Base-by-base conservation (phyloP, 805 yeast species). In the Saturnispora halmiae region DNA sequence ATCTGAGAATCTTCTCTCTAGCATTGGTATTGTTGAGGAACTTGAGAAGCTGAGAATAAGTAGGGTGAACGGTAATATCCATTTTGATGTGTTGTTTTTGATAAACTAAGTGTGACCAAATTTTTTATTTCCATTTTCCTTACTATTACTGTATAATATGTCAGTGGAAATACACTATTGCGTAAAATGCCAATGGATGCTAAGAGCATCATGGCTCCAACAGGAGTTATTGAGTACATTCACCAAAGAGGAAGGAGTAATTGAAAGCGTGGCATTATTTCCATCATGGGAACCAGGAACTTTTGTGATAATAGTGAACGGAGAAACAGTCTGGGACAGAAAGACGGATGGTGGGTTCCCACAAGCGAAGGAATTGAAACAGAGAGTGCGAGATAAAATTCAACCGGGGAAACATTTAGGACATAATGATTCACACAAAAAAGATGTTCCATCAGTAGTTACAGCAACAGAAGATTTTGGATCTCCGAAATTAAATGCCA, bases 211-310 rank as follows among this genome's bases (percentile, higher is more conserved):
- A 0, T 87, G 95, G 95, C 84, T 84, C 50, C 64, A 77, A 25
- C 95, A 83, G 55, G 96, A 86, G 58, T 63, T 87, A 1, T 61
- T 86, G n/a, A 85, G 82, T 52, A 87, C 96, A 0, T 87, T 85
- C 58, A 48, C 57, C 6, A 47, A 59, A 6, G 51, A 52, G 34
- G 53, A 65, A 18, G 52, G 77, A 6, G 36, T 49, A 0, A 45
- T 62, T 14, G 77, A 77, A 13, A 81, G 79, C 42, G 72, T 78
- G 2, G 61, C 76, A 0, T 54, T 72, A 55, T 58, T 61, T 34
- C 69, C 85, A 53, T 54, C 67, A 40, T 39, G 59, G 47, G 53
- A 61, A 41, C 53, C 68, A 30, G 94, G 77, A 9, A 73, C 75
- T 5, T 86, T 86, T 54, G 66, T 69, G 42, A 73, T 88, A 9